Conservation (phyloP, 2,329 filamentous ascomycete species). For the Cercospora janseana region DNA sequence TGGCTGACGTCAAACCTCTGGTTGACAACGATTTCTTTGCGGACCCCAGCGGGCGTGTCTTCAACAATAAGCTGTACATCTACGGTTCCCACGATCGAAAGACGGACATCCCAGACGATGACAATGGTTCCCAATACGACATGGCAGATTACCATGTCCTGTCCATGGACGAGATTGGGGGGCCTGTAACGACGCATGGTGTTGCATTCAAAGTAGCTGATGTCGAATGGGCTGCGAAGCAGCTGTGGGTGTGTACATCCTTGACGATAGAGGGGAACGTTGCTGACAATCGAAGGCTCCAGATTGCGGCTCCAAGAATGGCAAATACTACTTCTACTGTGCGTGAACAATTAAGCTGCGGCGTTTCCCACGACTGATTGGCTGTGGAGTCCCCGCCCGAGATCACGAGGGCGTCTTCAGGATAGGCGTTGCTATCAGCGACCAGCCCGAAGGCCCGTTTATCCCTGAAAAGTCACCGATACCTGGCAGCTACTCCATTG, state of each 20-base stretch:
- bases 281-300: conserved; percentile 52
- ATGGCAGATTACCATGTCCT: conserved; percentile 84
- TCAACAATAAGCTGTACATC: conserved; percentile 71
- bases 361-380: not conserved
- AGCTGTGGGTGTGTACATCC: conserved; percentile 59
- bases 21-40: conserved; percentile 76
- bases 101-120: conserved; percentile 71
- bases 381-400: conserved; percentile 60
- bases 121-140: conserved; percentile 83
- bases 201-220: conserved; percentile 63
- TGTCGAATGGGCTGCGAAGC: conserved; percentile 73
- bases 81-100: conserved; percentile 80
- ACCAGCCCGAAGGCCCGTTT: conserved; percentile 68
- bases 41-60: conserved; percentile 77
- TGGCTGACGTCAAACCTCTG: conserved; percentile 54
- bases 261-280: too few relatives aligned
- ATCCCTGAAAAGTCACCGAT: conserved; percentile 63
- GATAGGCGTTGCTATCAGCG: conserved; percentile 67
- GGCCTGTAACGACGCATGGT: conserved; percentile 69
- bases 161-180: conserved; percentile 57
- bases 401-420: conserved; percentile 69
- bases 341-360: not conserved
- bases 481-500: conserved; percentile 69
- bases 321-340: conserved; percentile 71
- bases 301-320: conserved; percentile 67